phyloP scores from a whole-genome alignment of 164 flowering plant species.

The Sedum album region DNA sequence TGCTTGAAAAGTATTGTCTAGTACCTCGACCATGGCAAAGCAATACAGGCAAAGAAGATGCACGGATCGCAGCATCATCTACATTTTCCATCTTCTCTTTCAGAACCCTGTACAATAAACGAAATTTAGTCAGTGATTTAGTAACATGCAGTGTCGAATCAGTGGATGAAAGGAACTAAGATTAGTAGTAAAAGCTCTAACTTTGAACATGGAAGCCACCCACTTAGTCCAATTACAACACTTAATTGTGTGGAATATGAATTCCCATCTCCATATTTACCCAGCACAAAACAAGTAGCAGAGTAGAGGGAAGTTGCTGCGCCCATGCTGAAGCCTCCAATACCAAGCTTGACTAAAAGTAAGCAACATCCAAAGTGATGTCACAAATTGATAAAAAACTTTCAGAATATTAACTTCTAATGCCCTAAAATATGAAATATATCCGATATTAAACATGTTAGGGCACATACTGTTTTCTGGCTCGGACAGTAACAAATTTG shows the following conservation, averaged over 20 bases:
- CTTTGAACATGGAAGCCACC: constrained; percentile 57
- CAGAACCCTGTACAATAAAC: constrained; percentile 21
- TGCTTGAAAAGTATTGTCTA: not conserved
- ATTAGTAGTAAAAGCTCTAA: constrained; percentile 13
- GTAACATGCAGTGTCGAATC: not conserved
- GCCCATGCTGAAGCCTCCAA: constrained; percentile 45
- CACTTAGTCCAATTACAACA: constrained; percentile 39
- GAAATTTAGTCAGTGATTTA: not conserved
- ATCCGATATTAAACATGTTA: not conserved
- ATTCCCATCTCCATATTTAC: constrained; percentile 32
- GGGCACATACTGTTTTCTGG: constrained; percentile 1
- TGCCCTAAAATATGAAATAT: not conserved
- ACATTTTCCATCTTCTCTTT: constrained; percentile 19
- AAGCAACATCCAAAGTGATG: not conserved
- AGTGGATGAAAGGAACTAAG: not conserved
- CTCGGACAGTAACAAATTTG: constrained; percentile 10
- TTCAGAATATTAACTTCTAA: not conserved
- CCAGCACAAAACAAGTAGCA: constrained; percentile 25
- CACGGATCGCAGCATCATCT: constrained; percentile 24
- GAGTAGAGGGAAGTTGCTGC: constrained; percentile 37
- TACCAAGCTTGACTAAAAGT: constrained; percentile 4
- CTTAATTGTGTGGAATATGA: constrained; percentile 26
- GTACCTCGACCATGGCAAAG: constrained; percentile 40
- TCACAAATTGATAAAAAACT: not conserved
- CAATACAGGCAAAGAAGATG: constrained; percentile 34